Percentiles rank a stretch among this genome's conserved stretches.
phyloP scores from a whole-genome alignment of 768 basidiomycete species.

The Suillus bovinus region DNA sequence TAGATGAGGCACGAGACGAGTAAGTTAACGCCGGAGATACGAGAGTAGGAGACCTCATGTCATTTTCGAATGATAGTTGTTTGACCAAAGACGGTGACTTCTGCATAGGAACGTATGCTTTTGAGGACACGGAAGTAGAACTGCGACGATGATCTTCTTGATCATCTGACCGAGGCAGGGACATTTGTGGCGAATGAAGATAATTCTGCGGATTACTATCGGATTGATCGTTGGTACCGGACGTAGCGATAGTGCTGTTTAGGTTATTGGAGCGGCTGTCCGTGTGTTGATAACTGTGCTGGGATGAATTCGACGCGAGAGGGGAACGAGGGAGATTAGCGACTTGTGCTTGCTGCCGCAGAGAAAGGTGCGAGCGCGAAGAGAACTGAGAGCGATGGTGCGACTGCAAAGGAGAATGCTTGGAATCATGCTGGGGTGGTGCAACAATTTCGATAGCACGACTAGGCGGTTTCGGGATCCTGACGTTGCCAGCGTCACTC shows the following conservation, averaged over 20 bases:
- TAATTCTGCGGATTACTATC: conserved; percentile 18
- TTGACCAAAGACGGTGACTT: conserved; percentile 16
- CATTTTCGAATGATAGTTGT: conserved; percentile 23
- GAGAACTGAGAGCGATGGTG: conserved; percentile 8
- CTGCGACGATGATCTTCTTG: conserved; percentile 9
- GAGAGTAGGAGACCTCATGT: conserved; percentile 49
- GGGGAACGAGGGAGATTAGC: conserved; percentile 11
- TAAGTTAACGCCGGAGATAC: conserved; percentile 71
- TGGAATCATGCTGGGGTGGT: conserved; percentile 17
- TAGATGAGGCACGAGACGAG: conserved; percentile 62
- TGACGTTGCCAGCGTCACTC: conserved; percentile 3
- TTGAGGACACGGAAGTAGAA: conserved; percentile 12
- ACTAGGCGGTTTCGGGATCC: conserved; percentile 24
- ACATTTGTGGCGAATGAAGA: conserved; percentile 26
- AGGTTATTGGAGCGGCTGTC: conserved; percentile 26
- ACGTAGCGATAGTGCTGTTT: conserved; percentile 23
- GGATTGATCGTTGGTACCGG: conserved; percentile 15
- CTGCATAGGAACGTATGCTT: conserved; percentile 18
- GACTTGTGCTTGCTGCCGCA: conserved; percentile 5
- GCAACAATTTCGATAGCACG: conserved; percentile 34
- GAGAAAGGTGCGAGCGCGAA: conserved; percentile 3
- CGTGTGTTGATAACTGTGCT: conserved; percentile 18
- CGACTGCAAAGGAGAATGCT: conserved; percentile 1
- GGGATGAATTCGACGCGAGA: conserved; percentile 8
- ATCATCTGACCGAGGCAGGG: conserved; percentile 2